Evolutionary conservation across 2,329 filamentous ascomycete genomes (phyloP).

Genomic region (Colletotrichum eremochloae): DNA sequence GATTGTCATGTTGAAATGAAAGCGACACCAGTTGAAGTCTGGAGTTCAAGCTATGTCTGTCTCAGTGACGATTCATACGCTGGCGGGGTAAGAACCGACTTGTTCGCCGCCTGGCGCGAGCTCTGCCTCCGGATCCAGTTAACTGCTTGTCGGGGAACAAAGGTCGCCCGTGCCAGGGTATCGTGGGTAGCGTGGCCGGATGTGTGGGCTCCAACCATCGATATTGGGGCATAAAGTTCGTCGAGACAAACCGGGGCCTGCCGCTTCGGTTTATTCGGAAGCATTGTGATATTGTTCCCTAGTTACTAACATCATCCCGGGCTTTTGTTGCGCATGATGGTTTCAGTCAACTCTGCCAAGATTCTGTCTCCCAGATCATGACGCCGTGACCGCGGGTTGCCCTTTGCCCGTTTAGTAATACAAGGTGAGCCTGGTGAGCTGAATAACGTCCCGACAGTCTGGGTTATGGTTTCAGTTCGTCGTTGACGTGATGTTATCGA

Average conservation of each 20-base stretch:
- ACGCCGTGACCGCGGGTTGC: conserved; percentile 20
- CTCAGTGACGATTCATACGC: conserved; percentile 27
- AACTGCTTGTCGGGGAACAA: conserved; percentile 16
- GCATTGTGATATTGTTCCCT: conserved; percentile 1
- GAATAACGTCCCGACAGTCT: background rate
- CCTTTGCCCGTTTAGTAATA: background rate
- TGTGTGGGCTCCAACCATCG: background rate
- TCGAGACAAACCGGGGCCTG: conserved; percentile 7
- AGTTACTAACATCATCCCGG: conserved; percentile 15
- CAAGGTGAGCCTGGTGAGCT: conserved; percentile 1
- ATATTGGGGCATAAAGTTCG: background rate
- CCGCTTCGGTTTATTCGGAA: conserved; percentile 20
- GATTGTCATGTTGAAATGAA: background rate
- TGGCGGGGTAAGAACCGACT: conserved; percentile 21
- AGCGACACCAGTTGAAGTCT: conserved; percentile 7
- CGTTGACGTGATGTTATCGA: background rate
- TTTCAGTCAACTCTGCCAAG: conserved; percentile 30
- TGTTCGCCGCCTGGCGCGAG: conserved; percentile 32
- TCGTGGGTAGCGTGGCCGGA: background rate
- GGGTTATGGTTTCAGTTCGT: background rate
- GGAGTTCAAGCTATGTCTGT: conserved; percentile 14
- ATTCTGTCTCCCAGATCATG: conserved; percentile 5
- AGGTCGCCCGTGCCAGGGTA: background rate
- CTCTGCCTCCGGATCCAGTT: conserved; percentile 34
- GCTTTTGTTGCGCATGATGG: conserved; percentile 27